Percentiles rank a stretch among this genome's conserved stretches.
These are phyloP conservation scores for Mucor sp. DNA, from an alignment of 371 early-diverging fungal species.

Conservation along the genomic window DNA sequence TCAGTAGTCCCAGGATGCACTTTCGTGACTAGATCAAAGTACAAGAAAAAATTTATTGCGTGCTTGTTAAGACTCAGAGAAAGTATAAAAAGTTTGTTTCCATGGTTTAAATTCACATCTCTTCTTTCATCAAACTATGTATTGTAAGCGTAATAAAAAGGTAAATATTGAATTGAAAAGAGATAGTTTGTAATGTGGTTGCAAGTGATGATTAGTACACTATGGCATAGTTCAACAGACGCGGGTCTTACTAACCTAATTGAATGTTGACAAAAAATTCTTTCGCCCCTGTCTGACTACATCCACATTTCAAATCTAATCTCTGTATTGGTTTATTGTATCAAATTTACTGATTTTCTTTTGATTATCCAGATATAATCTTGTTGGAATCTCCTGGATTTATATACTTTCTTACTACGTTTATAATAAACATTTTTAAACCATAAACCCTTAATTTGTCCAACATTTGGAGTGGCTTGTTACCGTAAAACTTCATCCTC, in stretches of 20 bases:
- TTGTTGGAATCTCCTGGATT: neutral
- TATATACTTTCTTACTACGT: neutral
- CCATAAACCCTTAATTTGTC: neutral
- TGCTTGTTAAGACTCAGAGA: neutral
- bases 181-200: neutral
- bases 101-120: neutral
- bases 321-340: neutral
- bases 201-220: slow-evolving; percentile 19
- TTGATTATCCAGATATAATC: neutral
- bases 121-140: neutral
- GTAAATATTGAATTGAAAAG: neutral
- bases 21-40: neutral
- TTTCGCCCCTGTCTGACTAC: slow-evolving; percentile 18
- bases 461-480: neutral
- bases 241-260: slow-evolving; percentile 17
- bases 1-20: neutral
- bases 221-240: slow-evolving; percentile 27
- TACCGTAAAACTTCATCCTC: neutral
- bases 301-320: neutral
- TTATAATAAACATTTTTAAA: neutral
- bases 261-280: slow-evolving; percentile 24
- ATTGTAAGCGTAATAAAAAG: neutral
- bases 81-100: neutral
- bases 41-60: neutral
- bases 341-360: neutral